Percentiles rank a stretch among this genome's conserved stretches.
Evolutionary conservation across 805 yeast species (phyloP).

Genomic region (Metschnikowia santaceciliae): DNA sequence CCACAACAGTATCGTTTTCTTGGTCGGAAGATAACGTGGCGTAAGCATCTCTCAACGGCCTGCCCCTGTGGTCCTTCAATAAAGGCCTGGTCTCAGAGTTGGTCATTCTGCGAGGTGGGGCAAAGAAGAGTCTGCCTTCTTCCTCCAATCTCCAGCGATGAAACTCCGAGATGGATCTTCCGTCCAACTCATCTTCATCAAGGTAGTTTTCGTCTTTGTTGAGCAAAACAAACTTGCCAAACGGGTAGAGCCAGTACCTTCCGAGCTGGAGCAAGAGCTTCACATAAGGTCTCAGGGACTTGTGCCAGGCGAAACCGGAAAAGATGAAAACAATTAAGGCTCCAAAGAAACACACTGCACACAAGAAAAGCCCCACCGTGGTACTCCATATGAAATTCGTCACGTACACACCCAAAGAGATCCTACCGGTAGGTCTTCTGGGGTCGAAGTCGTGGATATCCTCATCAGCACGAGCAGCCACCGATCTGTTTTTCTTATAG

Average conservation of each 20-base stretch:
- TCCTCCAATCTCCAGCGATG: slow-evolving; percentile 81
- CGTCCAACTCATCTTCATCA: slow-evolving; percentile 85
- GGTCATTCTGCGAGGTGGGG: slow-evolving; percentile 52
- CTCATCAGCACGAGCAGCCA: slow-evolving; percentile 83
- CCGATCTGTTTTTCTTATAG: slow-evolving; percentile 88
- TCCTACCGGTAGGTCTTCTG: slow-evolving; percentile 42
- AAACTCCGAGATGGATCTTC: slow-evolving; percentile 79
- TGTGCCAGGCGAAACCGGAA: slow-evolving; percentile 40
- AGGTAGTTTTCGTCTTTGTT: slow-evolving; percentile 75
- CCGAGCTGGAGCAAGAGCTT: slow-evolving; percentile 59
- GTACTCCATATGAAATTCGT: slow-evolving; percentile 73
- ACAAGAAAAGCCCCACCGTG: slow-evolving; percentile 66
- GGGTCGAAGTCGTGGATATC: slow-evolving; percentile 80
- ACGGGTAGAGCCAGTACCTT: slow-evolving; percentile 73
- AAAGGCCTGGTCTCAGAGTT: slow-evolving; percentile 33
- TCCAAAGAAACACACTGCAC: slow-evolving; percentile 48
- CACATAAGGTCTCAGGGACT: slow-evolving; percentile 60
- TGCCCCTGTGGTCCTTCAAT: slow-evolving; percentile 40
- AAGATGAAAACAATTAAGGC: slow-evolving; percentile 43
- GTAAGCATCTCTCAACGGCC: slow-evolving; percentile 37
- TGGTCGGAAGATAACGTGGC: slow-evolving; percentile 23
- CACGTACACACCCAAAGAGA: slow-evolving; percentile 57
- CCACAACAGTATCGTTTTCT: slow-evolving; percentile 16
- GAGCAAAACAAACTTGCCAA: slow-evolving; percentile 83
- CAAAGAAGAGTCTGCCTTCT: slow-evolving; percentile 76